Conservation (phyloP, 768 basidiomycete genomes). For the Podaxis rugospora region DNA sequence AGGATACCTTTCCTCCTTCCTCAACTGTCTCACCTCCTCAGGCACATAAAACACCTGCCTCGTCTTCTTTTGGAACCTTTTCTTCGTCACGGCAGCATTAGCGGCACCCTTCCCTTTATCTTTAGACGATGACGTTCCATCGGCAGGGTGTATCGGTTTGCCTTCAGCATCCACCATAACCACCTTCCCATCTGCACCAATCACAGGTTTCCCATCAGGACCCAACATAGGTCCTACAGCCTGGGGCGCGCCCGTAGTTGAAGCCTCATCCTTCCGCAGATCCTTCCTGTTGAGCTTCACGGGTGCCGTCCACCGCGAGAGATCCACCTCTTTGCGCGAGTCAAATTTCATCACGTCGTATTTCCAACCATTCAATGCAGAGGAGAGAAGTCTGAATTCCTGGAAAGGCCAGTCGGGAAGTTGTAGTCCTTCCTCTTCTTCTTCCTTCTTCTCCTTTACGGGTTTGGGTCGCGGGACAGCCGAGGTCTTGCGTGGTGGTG, state of each 20-base stretch:
- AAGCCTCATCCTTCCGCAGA: slow-evolving; percentile 45
- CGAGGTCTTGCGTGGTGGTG: slow-evolving; percentile 34
- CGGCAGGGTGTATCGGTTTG: slow-evolving; percentile 50
- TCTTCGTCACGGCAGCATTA: slow-evolving; percentile 39
- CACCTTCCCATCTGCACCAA: slow-evolving; percentile 68
- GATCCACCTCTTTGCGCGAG: slow-evolving; percentile 66
- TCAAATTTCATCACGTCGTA: slow-evolving; percentile 94
- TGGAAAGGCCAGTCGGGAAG: slow-evolving; percentile 66
- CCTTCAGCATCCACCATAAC: slow-evolving; percentile 84
- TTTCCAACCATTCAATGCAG: slow-evolving; percentile 81
- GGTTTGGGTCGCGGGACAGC: slow-evolving; percentile 37
- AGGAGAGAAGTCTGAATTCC: slow-evolving; percentile 78
- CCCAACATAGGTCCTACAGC: slow-evolving; percentile 75
- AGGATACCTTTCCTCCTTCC: slow-evolving; percentile 83
- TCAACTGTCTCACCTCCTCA: slow-evolving; percentile 71
- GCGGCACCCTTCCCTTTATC: slow-evolving; percentile 43
- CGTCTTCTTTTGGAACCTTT: slow-evolving; percentile 81
- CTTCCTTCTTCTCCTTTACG: slow-evolving; percentile 16
- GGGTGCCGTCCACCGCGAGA: slow-evolving; percentile 64
- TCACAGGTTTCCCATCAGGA: slow-evolving; percentile 78
- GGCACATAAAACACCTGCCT: slow-evolving; percentile 77
- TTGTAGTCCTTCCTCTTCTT: slow-evolving; percentile 48
- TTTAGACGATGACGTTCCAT: slow-evolving; percentile 23
- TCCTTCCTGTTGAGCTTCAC: slow-evolving; percentile 90
- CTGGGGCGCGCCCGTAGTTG: slow-evolving; percentile 32